Evolutionary conservation across 768 basidiomycete species (phyloP).

Genomic region (Auricularia sp.): DNA sequence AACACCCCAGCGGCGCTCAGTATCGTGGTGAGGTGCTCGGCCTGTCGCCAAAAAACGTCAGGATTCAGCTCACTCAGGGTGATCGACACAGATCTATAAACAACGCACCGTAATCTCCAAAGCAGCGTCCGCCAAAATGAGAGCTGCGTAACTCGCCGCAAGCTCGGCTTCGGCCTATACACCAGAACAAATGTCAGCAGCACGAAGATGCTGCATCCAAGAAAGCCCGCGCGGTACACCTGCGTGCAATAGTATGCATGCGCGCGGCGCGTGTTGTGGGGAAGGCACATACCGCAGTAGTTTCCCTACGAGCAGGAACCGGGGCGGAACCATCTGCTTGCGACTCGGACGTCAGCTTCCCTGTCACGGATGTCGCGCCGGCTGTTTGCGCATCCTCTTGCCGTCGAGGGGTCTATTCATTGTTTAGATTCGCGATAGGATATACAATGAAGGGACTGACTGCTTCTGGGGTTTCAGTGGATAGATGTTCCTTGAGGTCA

Average conservation of each 20-base stretch:
- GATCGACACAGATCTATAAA: not conserved
- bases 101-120: constrained; percentile 40
- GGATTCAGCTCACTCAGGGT: not conserved
- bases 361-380: not conserved
- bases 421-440: too few species aligned
- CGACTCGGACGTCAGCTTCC: not conserved
- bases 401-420: too few species aligned
- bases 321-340: not conserved
- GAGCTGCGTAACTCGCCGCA: constrained; percentile 41
- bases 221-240: not conserved
- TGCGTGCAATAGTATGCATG: not conserved
- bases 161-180: constrained; percentile 29
- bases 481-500: too few species aligned
- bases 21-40: constrained; percentile 37
- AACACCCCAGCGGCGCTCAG: constrained; percentile 37
- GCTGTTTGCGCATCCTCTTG: too few species aligned
- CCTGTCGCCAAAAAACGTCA: constrained; percentile 14
- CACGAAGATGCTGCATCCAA: not conserved
- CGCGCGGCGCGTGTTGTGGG: not conserved
- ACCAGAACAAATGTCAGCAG: not conserved
- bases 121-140: constrained; percentile 44
- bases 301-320: not conserved
- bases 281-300: not conserved
- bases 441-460: too few species aligned
- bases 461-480: too few species aligned